Percentiles rank a stretch among this genome's conserved stretches.
These are phyloP conservation scores for Nephelium lappaceum DNA, from an alignment of 345 rosid species.

Conservation along the genomic window DNA sequence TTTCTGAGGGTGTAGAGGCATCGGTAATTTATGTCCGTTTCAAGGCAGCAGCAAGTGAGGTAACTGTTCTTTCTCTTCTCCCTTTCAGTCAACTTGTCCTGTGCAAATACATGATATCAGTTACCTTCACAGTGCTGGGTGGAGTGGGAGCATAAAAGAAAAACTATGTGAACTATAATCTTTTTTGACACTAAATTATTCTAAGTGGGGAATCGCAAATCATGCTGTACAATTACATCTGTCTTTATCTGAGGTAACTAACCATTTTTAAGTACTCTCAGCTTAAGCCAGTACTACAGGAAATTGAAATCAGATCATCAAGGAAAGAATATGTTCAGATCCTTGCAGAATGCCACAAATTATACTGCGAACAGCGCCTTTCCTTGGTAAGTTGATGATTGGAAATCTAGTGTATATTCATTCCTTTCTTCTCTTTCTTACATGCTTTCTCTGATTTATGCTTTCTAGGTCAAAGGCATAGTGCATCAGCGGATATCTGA, in stretches of 20 bases:
- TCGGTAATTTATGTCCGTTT: slow-evolving; percentile 93
- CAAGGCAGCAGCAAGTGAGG: slow-evolving; percentile 98
- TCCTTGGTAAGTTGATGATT: slow-evolving; percentile 62
- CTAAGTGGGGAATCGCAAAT: background rate
- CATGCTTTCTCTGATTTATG: slow-evolving; percentile 11
- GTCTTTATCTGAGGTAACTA: slow-evolving; percentile 18
- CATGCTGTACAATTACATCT: background rate
- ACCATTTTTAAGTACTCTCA: slow-evolving; percentile 41
- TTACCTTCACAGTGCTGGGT: background rate
- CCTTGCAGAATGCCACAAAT: slow-evolving; percentile 88
- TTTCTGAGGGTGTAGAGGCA: slow-evolving; percentile 97
- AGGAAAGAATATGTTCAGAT: slow-evolving; percentile 86
- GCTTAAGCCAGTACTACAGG: slow-evolving; percentile 91
- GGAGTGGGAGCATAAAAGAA: slow-evolving; percentile 4
- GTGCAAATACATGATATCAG: background rate
- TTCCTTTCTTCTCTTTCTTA: slow-evolving; percentile 6
- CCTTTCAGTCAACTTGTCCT: slow-evolving; percentile 17
- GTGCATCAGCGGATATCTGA: slow-evolving; percentile 89
- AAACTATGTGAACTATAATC: slow-evolving; percentile 4
- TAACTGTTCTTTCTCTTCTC: slow-evolving; percentile 26
- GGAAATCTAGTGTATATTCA: slow-evolving; percentile 12
- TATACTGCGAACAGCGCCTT: slow-evolving; percentile 95
- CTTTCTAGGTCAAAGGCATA: slow-evolving; percentile 73
- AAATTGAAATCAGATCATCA: slow-evolving; percentile 89
- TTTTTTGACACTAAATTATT: background rate